A percentile compares a stretch with the other conserved stretches of the same genome.
These are phyloP conservation scores for Boletus rubroflammeus DNA, from an alignment of 768 basidiomycete species.

Conservation along the genomic window DNA sequence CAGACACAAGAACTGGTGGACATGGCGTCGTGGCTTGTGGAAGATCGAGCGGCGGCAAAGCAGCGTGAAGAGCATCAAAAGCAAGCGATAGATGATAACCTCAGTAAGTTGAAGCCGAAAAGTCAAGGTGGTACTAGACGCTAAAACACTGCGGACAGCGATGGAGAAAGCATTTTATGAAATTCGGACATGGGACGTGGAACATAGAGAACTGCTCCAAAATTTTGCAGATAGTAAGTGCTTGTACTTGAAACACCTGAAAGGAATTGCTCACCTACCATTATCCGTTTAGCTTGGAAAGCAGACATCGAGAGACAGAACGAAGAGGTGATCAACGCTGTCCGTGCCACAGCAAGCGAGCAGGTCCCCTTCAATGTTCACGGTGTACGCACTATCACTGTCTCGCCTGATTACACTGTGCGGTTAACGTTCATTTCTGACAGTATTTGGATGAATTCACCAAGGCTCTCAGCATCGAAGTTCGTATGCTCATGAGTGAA, in stretches of 20 bases:
- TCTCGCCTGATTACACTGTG: background rate
- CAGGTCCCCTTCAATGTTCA: constrained; percentile 77
- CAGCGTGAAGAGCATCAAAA: constrained; percentile 15
- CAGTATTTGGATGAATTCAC: constrained; percentile 83
- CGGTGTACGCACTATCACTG: constrained; percentile 45
- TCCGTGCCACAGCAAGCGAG: constrained; percentile 66
- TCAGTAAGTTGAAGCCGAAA: constrained; percentile 39
- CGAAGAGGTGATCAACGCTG: constrained; percentile 55
- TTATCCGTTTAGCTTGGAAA: constrained; percentile 48
- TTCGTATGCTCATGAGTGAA: constrained; percentile 72
- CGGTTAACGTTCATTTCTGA: background rate
- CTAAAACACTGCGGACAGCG: constrained; percentile 33
- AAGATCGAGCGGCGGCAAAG: constrained; percentile 26
- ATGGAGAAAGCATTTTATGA: constrained; percentile 55
- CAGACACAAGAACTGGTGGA: constrained; percentile 51
- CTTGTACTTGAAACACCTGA: background rate
- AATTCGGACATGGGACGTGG: constrained; percentile 48
- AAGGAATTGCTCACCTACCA: background rate
- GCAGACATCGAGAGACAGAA: constrained; percentile 58
- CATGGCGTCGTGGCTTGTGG: constrained; percentile 53
- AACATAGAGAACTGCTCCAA: constrained; percentile 50
- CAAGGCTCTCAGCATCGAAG: constrained; percentile 69
- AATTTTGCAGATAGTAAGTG: constrained; percentile 52
- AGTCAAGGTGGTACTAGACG: background rate
- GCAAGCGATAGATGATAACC: constrained; percentile 42